These are phyloP conservation scores for Lasiosphaeriaceae sp. DNA, from an alignment of 495 filamentous ascomycete genomes.

Conservation along the genomic window DNA sequence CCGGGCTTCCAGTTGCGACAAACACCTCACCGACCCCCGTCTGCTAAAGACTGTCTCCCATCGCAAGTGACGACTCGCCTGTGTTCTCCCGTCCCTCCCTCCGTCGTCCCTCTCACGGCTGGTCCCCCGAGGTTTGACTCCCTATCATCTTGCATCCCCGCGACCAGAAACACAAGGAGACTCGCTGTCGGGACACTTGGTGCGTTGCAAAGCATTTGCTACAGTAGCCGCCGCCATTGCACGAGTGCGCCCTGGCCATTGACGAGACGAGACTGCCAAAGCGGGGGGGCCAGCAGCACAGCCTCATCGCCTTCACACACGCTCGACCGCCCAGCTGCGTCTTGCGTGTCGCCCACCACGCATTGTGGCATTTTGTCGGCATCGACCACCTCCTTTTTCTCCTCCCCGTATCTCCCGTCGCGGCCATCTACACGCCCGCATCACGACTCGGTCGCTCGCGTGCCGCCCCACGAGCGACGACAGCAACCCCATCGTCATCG, in stretches of 20 bases:
- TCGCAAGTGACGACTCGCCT: background rate
- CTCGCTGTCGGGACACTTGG: constrained; percentile 1
- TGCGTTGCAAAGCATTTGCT: background rate
- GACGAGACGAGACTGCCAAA: constrained; percentile 11
- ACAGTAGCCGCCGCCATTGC: constrained; percentile 4
- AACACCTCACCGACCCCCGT: constrained; percentile 10
- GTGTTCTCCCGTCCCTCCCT: background rate
- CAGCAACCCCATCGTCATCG: background rate
- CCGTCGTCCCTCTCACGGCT: constrained; percentile 1
- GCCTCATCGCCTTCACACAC: constrained; percentile 25
- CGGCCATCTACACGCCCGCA: background rate
- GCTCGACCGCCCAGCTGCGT: constrained; percentile 11
- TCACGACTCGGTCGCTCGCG: background rate
- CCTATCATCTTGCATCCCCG: background rate
- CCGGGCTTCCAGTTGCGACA: background rate
- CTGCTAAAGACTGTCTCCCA: background rate
- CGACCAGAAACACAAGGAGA: background rate
- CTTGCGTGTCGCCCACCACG: background rate
- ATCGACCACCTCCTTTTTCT: background rate
- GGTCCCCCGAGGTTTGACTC: background rate
- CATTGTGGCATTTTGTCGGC: background rate
- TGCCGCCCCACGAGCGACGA: background rate
- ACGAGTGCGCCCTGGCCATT: constrained; percentile 3
- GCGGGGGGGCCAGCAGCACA: constrained; percentile 26
- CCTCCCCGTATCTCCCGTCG: background rate